Base-by-base conservation (phyloP, 2,329 filamentous ascomycete species). In the Fusarium nanum region DNA sequence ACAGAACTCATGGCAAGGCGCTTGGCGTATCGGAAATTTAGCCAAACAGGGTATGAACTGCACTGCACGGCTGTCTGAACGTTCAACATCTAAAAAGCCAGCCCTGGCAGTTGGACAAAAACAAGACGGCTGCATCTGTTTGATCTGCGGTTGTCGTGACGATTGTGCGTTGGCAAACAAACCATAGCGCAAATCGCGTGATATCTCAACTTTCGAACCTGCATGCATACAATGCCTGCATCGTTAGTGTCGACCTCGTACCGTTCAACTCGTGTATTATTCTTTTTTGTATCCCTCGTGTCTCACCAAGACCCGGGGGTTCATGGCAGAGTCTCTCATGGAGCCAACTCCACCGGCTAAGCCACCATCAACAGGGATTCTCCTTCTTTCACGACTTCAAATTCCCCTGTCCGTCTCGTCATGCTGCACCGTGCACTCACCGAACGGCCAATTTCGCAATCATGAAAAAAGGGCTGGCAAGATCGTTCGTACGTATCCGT, bases 1-100 rank as follows among this genome's bases (percentile, higher is more conserved):
- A 71, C 61, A 28, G 41, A 53, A 53, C 44, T 40, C 47, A 61
- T 61, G 7, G 42, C 61, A 60, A 49, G 50, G 46, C 44, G 32
- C 61, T 67, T 73, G 67, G 70, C 68, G 47, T 44, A 41, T 74
- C 68, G 72, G 72, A 53, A 70, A 64, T 63, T 71, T 72, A 54
- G 44, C 72, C 59, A 22, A 59, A 66, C 68, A 32, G 40, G 64
- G 58, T 49, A 41, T 56, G 50, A 56, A 54, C 53, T 52, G 58
- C 42, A 52, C 53, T 52, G 58, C 45, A 68, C 44, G 50, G 46
- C 60, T 67, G 48, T 65, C 42, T 60, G 40, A 54, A 63, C 47
- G 55, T 40, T 47, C 55, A 55, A 50, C 48, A 27, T 47, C 54
- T 65, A 65, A 59, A 46, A 58, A 64, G 44, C 30, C 49, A 28